Evolutionary conservation across 2,329 filamentous ascomycete genomes (phyloP), one percentile per base, ranked within the genome.

Genomic region (Monascus ruber): DNA sequence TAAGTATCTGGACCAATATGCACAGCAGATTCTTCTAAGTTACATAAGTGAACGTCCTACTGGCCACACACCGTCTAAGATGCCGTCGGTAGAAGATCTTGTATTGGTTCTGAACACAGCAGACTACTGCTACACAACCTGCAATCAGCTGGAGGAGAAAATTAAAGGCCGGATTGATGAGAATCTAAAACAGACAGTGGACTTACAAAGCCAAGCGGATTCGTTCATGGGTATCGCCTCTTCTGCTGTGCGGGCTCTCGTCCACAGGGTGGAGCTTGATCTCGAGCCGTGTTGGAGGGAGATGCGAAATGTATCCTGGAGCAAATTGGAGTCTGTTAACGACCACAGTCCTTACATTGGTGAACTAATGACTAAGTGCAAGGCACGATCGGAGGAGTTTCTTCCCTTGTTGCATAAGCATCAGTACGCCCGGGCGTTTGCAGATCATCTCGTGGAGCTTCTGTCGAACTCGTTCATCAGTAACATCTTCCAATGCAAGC

Each of bases 261-360:
- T 96, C 4, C 80, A 84, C 44, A 81, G 80, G 53, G 84, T 94
- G 4, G 88, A 94, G 57, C 60, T 80, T 1, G 82, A 83, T 38
- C 83, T 87, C 51, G 89, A 96, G 47, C 77, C 83, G 0, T 81
- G 82, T 10, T 98, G 89, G 91, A 78, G 88, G 41, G 91, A 96
- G 66, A 98, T 98, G 91, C 83, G 81, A 46, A 94, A 95, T 56
- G 94, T 83, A 0, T 84, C 88, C 36, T 98, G 91, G 91, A 84
- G 81, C 60, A 87, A 83, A 47, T 84, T 98, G 71, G 91, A 96
- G 51, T 83, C 76, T 43, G 91, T 94, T 4, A 85, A 85, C 34
- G 91, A 98, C 59, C 87, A 95, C 56, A 95, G 87, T 62, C 81
- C 83, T 0, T 98, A 95, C 52, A 85, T 96, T 25, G 77, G 79